These are phyloP conservation scores for Tolypocladium sp. DNA, from an alignment of 2,329 filamentous ascomycete genomes.

Conservation along the genomic window DNA sequence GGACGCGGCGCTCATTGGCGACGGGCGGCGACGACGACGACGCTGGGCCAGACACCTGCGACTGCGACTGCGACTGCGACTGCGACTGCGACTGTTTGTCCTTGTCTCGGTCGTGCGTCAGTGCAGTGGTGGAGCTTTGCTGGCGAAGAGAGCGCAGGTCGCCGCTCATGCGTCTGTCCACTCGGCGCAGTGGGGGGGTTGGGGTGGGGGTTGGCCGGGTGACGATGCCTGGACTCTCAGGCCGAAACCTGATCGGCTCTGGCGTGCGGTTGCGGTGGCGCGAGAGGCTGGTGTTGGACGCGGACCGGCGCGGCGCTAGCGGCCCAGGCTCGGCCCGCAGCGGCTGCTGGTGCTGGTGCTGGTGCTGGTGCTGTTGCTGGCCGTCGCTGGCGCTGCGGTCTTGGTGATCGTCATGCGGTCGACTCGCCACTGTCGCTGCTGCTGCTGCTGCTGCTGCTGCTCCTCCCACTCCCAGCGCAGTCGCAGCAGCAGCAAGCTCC, in stretches of 20 bases:
- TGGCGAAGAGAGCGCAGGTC: conserved; percentile 47
- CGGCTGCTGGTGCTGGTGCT: not conserved
- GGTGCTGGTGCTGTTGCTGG: conserved; percentile 2
- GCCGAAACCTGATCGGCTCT: conserved; percentile 45
- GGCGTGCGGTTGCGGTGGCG: conserved; percentile 42
- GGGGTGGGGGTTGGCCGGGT: conserved; percentile 20
- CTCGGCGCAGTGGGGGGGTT: conserved; percentile 63
- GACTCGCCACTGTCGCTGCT: not conserved
- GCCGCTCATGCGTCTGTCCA: conserved; percentile 60
- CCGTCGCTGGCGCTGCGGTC: conserved; percentile 9
- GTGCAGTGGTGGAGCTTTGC: conserved; percentile 18
- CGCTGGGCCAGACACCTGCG: not conserved
- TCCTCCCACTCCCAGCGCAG: not conserved
- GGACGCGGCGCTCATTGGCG: conserved; percentile 80
- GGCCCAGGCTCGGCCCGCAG: conserved; percentile 11
- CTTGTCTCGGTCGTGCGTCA: conserved; percentile 6
- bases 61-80: not conserved
- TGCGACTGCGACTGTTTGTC: conserved; percentile 2
- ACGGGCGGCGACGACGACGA: conserved; percentile 48
- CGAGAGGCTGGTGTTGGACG: conserved; percentile 45
- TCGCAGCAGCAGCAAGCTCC: conserved; percentile 6
- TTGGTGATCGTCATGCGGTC: conserved; percentile 5
- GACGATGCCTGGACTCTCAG: conserved; percentile 52
- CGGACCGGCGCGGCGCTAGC: conserved; percentile 27
- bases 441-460: too few species aligned